Evolutionary conservation across 2,329 filamentous ascomycete species (phyloP).

Genomic region (Penicillium decumbens): DNA sequence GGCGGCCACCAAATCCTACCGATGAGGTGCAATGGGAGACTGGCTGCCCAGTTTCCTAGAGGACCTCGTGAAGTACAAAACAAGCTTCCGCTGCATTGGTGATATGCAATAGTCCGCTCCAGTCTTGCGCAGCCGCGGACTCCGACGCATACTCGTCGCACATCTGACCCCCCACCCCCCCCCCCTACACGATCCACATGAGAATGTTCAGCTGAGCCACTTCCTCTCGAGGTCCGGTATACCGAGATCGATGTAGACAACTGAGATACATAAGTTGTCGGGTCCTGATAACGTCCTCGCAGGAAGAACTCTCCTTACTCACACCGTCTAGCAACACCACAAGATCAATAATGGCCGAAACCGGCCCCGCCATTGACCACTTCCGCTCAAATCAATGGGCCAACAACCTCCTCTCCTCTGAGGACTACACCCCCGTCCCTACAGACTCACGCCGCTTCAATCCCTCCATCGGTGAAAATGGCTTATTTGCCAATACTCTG

Average conservation of each 20-base stretch:
- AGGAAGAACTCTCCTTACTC: slow-evolving; percentile 1
- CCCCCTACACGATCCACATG: no score
- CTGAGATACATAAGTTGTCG: not conserved
- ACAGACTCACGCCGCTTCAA: slow-evolving; percentile 41
- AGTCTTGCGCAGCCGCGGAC: no score
- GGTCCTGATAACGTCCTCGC: not conserved
- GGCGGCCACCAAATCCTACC: no score
- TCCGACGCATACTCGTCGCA: no score
- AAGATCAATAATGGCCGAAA: slow-evolving; percentile 14
- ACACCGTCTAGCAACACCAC: not conserved
- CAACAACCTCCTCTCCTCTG: slow-evolving; percentile 28
- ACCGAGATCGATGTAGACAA: not conserved
- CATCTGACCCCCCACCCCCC: no score
- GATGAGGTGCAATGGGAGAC: no score
- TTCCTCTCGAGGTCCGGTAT: not conserved
- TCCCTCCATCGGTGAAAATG: slow-evolving; percentile 40
- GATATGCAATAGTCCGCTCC: no score
- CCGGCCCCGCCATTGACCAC: slow-evolving; percentile 19
- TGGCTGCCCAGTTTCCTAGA: no score
- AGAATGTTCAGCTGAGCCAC: no score
- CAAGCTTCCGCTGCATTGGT: no score
- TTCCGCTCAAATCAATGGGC: slow-evolving; percentile 30
- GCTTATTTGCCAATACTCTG: slow-evolving; percentile 40
- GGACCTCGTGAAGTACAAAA: no score
- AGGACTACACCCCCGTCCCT: slow-evolving; percentile 36